These are phyloP conservation scores for Paraglomus brasilianum DNA, from an alignment of 192 early-diverging fungal genomes.

Conservation along the genomic window DNA sequence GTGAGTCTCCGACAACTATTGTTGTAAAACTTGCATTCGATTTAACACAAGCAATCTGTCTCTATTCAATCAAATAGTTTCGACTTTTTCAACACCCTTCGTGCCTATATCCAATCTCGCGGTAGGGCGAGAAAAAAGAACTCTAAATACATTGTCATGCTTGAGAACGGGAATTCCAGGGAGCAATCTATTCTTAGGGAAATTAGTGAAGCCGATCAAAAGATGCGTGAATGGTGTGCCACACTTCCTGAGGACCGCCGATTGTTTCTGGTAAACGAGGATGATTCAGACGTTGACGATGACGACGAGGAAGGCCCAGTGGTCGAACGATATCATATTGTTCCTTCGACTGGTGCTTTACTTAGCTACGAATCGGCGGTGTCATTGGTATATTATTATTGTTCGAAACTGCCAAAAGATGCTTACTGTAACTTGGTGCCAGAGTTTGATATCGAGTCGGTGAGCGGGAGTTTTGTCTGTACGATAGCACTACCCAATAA, in stretches of 20 bases:
- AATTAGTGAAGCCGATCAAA: slow-evolving; percentile 48
- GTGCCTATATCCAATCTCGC: slow-evolving; percentile 86
- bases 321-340: slow-evolving; percentile 47
- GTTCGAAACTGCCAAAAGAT: slow-evolving; percentile 68
- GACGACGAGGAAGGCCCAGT: slow-evolving; percentile 10
- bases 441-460: slow-evolving; percentile 43
- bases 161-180: slow-evolving; percentile 46
- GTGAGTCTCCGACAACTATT: too few species aligned
- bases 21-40: not conserved
- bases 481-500: slow-evolving; percentile 59
- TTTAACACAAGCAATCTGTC: not conserved
- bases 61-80: slow-evolving; percentile 48
- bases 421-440: slow-evolving; percentile 54
- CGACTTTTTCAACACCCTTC: slow-evolving; percentile 70
- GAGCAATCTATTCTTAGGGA: slow-evolving; percentile 41
- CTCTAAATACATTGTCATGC: slow-evolving; percentile 78
- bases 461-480: slow-evolving; percentile 45
- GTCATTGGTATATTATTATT: slow-evolving; percentile 67
- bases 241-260: slow-evolving; percentile 42
- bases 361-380: slow-evolving; percentile 71
- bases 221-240: slow-evolving; percentile 64
- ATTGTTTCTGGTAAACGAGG: slow-evolving; percentile 10
- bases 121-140: slow-evolving; percentile 75
- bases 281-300: slow-evolving; percentile 13
- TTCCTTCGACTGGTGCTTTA: slow-evolving; percentile 65